Percentiles rank a stretch among this genome's conserved stretches.
These are phyloP conservation scores for Amauroascus niger DNA, from an alignment of 2,329 filamentous ascomycete genomes.

Conservation along the genomic window DNA sequence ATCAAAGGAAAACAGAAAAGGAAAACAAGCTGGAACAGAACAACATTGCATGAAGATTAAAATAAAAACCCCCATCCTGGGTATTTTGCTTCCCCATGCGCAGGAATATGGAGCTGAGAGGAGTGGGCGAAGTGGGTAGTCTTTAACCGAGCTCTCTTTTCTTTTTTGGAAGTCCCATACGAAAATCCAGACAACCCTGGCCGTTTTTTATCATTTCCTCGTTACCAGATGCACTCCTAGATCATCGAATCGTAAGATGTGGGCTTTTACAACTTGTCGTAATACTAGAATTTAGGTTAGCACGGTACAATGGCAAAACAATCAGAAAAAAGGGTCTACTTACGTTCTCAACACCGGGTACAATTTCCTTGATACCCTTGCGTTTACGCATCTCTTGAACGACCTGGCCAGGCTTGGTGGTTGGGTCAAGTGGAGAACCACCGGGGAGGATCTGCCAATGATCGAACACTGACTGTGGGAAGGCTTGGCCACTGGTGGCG, in stretches of 20 bases:
- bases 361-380: conserved; percentile 97
- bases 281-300: conserved; percentile 59
- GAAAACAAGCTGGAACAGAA: conserved; percentile 1
- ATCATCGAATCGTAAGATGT: conserved; percentile 36
- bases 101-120: conserved; percentile 5
- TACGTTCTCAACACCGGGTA: conserved; percentile 91
- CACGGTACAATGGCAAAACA: conserved; percentile 18
- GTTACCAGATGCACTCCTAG: conserved; percentile 13
- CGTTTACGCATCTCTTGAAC: conserved; percentile 91
- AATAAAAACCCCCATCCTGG: conserved; percentile 1
- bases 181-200: conserved; percentile 7
- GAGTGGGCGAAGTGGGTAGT: not conserved
- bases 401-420: conserved; percentile 70
- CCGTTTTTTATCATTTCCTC: conserved; percentile 8
- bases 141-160: not conserved
- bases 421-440: conserved; percentile 78
- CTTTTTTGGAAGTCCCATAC: not conserved
- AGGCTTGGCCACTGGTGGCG: conserved; percentile 91
- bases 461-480: conserved; percentile 98
- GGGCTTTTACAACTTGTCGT: conserved; percentile 86
- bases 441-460: conserved; percentile 96
- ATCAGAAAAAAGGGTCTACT: conserved; percentile 39
- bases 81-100: conserved; percentile 11
- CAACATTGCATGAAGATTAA: conserved; percentile 4
- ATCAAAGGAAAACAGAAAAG: not conserved